Evolutionary conservation across 495 filamentous ascomycete genomes (phyloP), one percentile per base, ranked within the genome.

Genomic region (Aspergillus diversus): DNA sequence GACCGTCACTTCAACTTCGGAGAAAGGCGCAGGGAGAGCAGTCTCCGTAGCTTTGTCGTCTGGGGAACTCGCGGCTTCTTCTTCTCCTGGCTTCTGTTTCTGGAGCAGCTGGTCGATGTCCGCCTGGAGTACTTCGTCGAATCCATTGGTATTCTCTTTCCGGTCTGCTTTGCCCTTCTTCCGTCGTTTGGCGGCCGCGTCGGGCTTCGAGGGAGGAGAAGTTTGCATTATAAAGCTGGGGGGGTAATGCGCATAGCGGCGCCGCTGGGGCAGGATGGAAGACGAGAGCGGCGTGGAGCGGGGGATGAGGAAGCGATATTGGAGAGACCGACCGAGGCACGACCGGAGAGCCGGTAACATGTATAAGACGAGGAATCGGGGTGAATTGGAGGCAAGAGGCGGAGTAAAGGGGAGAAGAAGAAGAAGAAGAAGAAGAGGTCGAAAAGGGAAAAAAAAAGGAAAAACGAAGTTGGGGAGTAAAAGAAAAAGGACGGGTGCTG

Each of bases 1-100:
- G 54, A 98, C 83, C 5, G 86, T 84, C 43, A 97, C 84, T 56
- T 96, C 89, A 50, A 97, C 86, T 67, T 94, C 91, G 4, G 86
- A 83, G 59, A 89, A 90, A 17, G 74, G 77, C 67, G 88, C 86
- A 5, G 92, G 92, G 4, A 93, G 79, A 31, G 67, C 53, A 15
- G 66, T 58, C 58, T 59, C 47, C 49, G 55, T 68, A 15, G 61
- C 65, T n/a, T 69, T 62, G 55, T 53, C 64, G 34, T 69, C 61
- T 43, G 55, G 21, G 21, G 21, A 27, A 27, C 15, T 12, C 53
- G 53, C 39, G 54, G 57, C 39, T 27, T 27, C 21, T 27, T 74
- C 64, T n/a, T 64, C 60, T 53, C 71, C 66, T 13, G 72, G 59
- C 46, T 81, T 82, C 33, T 83, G 73, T n/a, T 81, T 76, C 48